phyloP scores from a whole-genome alignment of 306 rosid species.

The Gillenia trifoliata region DNA sequence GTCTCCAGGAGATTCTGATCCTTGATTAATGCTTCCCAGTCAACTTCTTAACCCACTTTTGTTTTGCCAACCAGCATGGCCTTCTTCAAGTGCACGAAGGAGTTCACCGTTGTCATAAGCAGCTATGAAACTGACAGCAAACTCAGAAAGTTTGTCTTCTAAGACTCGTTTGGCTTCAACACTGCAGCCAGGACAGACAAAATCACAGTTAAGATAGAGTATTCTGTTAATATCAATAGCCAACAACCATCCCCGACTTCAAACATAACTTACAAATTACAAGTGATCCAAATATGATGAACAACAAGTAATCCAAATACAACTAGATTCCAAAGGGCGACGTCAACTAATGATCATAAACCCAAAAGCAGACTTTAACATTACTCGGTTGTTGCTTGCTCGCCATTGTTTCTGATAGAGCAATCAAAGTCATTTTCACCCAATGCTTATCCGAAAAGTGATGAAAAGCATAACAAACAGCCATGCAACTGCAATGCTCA shows the following conservation, averaged over 20 bases:
- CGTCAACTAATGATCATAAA: background rate
- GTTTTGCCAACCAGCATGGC: conserved; percentile 89
- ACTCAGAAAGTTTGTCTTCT: conserved; percentile 70
- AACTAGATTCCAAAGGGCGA: background rate
- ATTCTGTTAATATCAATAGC: background rate
- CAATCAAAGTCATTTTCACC: background rate
- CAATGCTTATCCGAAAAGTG: background rate
- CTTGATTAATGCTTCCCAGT: conserved; percentile 66
- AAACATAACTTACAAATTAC: background rate
- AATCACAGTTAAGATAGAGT: background rate
- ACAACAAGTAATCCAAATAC: background rate
- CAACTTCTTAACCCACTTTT: conserved; percentile 82
- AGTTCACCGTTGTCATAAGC: conserved; percentile 83
- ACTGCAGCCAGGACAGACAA: conserved; percentile 52
- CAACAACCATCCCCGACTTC: background rate
- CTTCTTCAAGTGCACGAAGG: conserved; percentile 70
- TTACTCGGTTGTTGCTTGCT: background rate
- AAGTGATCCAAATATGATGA: background rate
- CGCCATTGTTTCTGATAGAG: background rate
- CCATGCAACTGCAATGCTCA: conserved; percentile 5
- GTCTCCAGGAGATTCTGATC: conserved; percentile 43
- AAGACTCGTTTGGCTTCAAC: conserved; percentile 61
- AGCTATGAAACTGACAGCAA: conserved; percentile 62
- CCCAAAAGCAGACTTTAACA: background rate
- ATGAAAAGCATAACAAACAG: background rate